phyloP scores from a whole-genome alignment of 306 rosid genomes.

The Alnus rubra region DNA sequence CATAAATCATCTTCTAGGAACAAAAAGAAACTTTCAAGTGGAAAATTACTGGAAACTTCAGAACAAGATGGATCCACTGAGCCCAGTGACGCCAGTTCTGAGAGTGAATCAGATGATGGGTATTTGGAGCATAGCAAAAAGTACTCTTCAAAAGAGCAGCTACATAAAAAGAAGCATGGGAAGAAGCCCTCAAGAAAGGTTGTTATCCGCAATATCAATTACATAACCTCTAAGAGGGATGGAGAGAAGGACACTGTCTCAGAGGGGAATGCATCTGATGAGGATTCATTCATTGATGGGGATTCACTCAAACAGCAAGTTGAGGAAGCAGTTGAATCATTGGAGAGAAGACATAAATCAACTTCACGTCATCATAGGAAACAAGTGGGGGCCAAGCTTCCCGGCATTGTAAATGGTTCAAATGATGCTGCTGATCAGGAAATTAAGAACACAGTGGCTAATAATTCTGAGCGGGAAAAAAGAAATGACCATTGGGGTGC shows the following conservation, averaged over 20 bases:
- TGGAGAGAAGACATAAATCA: constrained; percentile 77
- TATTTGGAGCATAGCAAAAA: constrained; percentile 43
- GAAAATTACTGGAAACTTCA: constrained; percentile 42
- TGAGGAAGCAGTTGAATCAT: constrained; percentile 79
- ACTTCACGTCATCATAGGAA: constrained; percentile 51
- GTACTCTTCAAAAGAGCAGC: constrained; percentile 43
- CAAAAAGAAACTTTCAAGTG: constrained; percentile 65
- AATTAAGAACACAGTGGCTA: constrained; percentile 13
- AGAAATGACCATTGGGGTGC: constrained; percentile 72
- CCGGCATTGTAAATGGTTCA: constrained; percentile 41
- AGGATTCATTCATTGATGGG: constrained; percentile 66
- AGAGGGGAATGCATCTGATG: constrained; percentile 65
- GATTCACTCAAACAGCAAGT: constrained; percentile 81
- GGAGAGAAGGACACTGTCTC: constrained; percentile 66
- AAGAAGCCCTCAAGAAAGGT: constrained; percentile 86
- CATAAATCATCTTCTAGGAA: constrained; percentile 55
- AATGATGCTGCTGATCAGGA: constrained; percentile 39
- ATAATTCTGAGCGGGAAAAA: constrained; percentile 46
- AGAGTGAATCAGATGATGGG: constrained; percentile 67
- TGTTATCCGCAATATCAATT: constrained; percentile 93
- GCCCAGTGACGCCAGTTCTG: constrained; percentile 60
- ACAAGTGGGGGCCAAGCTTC: constrained; percentile 37
- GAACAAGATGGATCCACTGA: constrained; percentile 59
- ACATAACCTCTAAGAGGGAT: constrained; percentile 83
- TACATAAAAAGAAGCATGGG: constrained; percentile 55